A percentile compares a stretch with the other conserved stretches of the same genome.
Conservation (phyloP, 192 early-diverging fungal species). For the Allomyces javanicus region DNA sequence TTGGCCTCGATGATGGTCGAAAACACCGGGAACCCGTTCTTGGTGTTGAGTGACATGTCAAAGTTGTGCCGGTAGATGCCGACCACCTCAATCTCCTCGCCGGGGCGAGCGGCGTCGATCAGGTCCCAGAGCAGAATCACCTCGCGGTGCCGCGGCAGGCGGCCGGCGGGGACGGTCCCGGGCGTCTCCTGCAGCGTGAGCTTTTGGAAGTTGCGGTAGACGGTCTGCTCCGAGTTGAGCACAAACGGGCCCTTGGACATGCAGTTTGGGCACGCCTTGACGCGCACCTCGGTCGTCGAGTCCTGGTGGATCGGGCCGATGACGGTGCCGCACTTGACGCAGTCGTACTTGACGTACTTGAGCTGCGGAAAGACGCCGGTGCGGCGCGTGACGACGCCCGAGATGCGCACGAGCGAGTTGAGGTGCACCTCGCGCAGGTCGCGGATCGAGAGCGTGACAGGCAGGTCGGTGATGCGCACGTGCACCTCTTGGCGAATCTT, state of each 20-base stretch:
- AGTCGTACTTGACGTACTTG: conserved; percentile 91
- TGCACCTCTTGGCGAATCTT: conserved; percentile 80
- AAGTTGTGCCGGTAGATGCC: conserved; percentile 91
- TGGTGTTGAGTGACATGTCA: conserved; percentile 65
- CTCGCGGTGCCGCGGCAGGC: conserved; percentile 81
- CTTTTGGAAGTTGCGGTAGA: conserved; percentile 94
- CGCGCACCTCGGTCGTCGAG: conserved; percentile 59
- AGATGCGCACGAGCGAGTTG: conserved; percentile 75
- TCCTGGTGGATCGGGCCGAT: conserved; percentile 92
- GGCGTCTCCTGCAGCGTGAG: conserved; percentile 90
- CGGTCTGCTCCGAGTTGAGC: conserved; percentile 82
- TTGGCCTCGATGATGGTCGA: conserved; percentile 93
- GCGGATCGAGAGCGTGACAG: conserved; percentile 61
- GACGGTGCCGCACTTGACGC: conserved; percentile 73
- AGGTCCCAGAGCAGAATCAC: conserved; percentile 89
- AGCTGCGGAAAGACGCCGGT: conserved; percentile 93
- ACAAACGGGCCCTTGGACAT: conserved; percentile 78
- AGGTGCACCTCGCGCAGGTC: conserved; percentile 80
- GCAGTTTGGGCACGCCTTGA: conserved; percentile 69
- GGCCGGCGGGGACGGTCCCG: conserved; percentile 83
- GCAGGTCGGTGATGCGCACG: conserved; percentile 78
- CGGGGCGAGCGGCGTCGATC: conserved; percentile 85
- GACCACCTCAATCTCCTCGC: conserved; percentile 89
- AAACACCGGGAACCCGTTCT: conserved; percentile 94
- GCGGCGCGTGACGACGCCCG: conserved; percentile 80